phyloP scores from a whole-genome alignment of 164 flowering plant genomes.

The Sextonia rubra region DNA sequence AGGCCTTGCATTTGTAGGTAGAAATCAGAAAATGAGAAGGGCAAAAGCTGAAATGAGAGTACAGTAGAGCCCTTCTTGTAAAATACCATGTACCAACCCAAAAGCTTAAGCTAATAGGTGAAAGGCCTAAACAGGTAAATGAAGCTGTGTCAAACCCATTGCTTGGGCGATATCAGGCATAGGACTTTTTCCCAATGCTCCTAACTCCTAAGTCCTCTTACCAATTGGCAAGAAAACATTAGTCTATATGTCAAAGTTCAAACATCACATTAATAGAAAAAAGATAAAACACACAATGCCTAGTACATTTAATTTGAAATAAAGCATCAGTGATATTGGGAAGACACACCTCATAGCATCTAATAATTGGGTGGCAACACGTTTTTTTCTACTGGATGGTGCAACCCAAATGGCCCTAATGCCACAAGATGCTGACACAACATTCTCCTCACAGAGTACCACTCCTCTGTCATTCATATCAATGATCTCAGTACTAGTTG shows the following conservation, averaged over 20 bases:
- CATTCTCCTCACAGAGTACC: conserved; percentile 46
- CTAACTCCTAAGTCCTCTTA: neutral
- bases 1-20: neutral
- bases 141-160: too few species aligned
- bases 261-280: neutral
- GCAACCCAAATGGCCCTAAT: conserved; percentile 80
- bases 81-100: too few species aligned
- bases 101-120: too few species aligned
- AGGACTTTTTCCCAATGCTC: too few species aligned
- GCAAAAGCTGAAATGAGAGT: too few species aligned
- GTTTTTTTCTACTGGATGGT: conserved; percentile 64
- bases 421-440: conserved; percentile 61
- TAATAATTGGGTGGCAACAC: conserved; percentile 57
- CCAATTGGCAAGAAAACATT: neutral
- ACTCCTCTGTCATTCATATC: conserved; percentile 35
- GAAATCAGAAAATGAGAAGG: neutral
- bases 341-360: conserved; percentile 60
- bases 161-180: too few species aligned
- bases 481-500: conserved; percentile 5
- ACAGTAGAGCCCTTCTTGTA: too few species aligned
- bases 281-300: neutral
- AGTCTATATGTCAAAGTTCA: neutral
- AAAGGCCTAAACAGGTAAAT: too few species aligned
- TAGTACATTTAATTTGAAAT: neutral
- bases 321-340: neutral